Conservation (phyloP, 2,329 filamentous ascomycete species). For the Fusarium cyanostomum region DNA sequence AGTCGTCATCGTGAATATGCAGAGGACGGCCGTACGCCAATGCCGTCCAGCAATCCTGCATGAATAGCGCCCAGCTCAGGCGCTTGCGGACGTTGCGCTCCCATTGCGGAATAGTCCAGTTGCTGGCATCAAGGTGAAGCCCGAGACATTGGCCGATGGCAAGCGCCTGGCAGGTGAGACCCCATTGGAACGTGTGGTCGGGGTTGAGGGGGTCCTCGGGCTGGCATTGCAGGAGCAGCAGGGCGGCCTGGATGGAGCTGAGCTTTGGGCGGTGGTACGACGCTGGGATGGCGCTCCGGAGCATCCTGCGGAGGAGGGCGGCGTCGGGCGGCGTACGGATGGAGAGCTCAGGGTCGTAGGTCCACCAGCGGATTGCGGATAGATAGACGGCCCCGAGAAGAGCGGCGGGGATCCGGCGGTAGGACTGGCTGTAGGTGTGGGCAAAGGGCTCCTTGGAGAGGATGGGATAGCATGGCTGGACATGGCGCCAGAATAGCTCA, state of each 20-base stretch:
- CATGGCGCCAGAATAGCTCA: constrained; percentile 69
- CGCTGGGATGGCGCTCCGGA: constrained; percentile 39
- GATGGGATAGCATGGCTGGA: constrained; percentile 63
- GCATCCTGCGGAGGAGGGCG: constrained; percentile 36
- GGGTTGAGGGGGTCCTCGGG: constrained; percentile 49
- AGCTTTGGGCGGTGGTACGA: constrained; percentile 46
- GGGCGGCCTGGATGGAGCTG: constrained; percentile 44
- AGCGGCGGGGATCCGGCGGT: constrained; percentile 61
- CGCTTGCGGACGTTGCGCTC: constrained; percentile 66
- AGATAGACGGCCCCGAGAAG: constrained; percentile 65
- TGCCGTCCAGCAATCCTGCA: constrained; percentile 67
- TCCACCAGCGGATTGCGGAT: constrained; percentile 64
- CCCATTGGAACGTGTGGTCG: constrained; percentile 47
- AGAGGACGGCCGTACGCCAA: constrained; percentile 44
- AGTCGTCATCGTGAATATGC: constrained; percentile 46
- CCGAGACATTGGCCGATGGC: constrained; percentile 63
- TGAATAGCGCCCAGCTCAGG: constrained; percentile 67
- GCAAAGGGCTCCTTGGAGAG: constrained; percentile 64
- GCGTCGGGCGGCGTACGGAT: constrained; percentile 42
- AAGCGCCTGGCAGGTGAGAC: constrained; percentile 57
- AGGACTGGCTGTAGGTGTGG: constrained; percentile 60
- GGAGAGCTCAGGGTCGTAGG: constrained; percentile 52
- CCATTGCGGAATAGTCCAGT: constrained; percentile 66
- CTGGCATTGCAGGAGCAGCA: constrained; percentile 43
- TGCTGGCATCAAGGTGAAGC: constrained; percentile 63